Conservation (phyloP, 2,329 filamentous ascomycete genomes). For the Nigrospora osmanthi region DNA sequence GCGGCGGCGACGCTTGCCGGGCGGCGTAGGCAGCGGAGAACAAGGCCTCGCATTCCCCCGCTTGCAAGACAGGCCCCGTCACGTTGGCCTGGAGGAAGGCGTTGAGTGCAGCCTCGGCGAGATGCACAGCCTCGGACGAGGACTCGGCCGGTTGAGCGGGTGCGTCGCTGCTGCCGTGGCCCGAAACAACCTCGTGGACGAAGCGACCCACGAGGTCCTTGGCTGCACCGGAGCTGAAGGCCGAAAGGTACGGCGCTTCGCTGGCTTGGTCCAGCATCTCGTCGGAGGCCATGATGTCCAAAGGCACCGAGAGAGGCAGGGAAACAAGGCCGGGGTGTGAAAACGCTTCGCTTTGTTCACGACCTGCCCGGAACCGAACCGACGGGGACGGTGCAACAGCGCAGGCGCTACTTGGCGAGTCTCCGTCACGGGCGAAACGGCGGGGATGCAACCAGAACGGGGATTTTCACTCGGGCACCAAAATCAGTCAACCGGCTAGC, state of each 20-base stretch:
- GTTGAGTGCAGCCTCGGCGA: slow-evolving; percentile 58
- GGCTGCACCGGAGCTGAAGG: slow-evolving; percentile 7
- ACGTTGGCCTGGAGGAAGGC: slow-evolving; percentile 69
- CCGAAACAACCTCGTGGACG: slow-evolving; percentile 4
- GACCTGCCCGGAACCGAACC: too few species aligned
- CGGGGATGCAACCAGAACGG: too few species aligned
- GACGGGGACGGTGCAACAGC: too few species aligned
- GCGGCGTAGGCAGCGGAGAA: slow-evolving; percentile 23
- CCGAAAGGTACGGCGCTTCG: slow-evolving; percentile 10
- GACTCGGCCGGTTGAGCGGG: background rate
- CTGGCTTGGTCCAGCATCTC: background rate
- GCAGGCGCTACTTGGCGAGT: too few species aligned
- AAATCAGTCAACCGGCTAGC: too few species aligned
- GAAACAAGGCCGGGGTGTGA: too few species aligned
- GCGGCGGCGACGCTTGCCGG: slow-evolving; percentile 7
- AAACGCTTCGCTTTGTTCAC: too few species aligned
- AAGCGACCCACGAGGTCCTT: slow-evolving; percentile 10
- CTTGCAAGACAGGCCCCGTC: slow-evolving; percentile 60
- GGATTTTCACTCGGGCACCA: too few species aligned
- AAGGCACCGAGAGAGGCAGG: too few species aligned
- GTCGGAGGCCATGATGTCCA: too few species aligned
- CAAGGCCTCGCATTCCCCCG: slow-evolving; percentile 16
- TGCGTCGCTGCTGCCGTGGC: background rate
- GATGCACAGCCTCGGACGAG: slow-evolving; percentile 8
- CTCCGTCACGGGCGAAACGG: too few species aligned